Conservation (phyloP, 208 protist genomes). For the Wallacemonas collosoma region DNA sequence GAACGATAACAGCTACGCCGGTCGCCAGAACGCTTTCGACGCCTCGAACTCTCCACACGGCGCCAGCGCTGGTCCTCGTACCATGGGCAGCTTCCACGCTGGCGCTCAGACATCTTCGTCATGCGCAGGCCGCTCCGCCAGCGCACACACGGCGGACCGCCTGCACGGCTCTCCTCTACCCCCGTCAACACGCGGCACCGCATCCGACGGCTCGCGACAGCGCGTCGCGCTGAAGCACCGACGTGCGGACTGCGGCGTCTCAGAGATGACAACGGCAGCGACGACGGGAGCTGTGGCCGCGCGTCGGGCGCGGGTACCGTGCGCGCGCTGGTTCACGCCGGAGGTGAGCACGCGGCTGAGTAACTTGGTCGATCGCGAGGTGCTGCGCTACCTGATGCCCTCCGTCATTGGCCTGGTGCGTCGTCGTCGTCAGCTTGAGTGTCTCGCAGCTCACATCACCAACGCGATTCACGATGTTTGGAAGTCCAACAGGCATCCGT, state of each 20-base stretch:
- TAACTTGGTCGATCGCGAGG: slow-evolving; percentile 61
- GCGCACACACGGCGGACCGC: not conserved
- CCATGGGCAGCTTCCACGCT: too few relatives aligned
- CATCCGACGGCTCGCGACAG: too few relatives aligned
- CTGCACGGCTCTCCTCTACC: too few relatives aligned
- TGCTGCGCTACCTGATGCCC: slow-evolving; percentile 60
- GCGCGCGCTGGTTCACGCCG: slow-evolving; percentile 45
- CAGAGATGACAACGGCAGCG: not conserved
- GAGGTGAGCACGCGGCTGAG: slow-evolving; percentile 60
- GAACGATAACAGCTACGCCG: slow-evolving; percentile 15
- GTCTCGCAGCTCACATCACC: slow-evolving; percentile 61
- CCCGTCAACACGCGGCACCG: too few relatives aligned
- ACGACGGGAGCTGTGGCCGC: not conserved
- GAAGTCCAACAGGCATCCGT: slow-evolving; percentile 24
- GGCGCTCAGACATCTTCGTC: not conserved
- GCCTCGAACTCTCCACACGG: too few relatives aligned
- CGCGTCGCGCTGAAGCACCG: not conserved
- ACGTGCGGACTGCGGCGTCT: not conserved
- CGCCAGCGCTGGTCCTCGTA: too few relatives aligned
- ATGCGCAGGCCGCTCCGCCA: not conserved
- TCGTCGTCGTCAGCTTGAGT: slow-evolving; percentile 59
- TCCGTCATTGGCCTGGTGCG: slow-evolving; percentile 48
- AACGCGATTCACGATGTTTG: slow-evolving; percentile 55
- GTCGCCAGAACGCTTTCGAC: too few relatives aligned
- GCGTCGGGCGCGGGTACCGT: not conserved